These are phyloP conservation scores for Poa annua DNA, from an alignment of 176 grass and related monocot genomes.

Conservation along the genomic window DNA sequence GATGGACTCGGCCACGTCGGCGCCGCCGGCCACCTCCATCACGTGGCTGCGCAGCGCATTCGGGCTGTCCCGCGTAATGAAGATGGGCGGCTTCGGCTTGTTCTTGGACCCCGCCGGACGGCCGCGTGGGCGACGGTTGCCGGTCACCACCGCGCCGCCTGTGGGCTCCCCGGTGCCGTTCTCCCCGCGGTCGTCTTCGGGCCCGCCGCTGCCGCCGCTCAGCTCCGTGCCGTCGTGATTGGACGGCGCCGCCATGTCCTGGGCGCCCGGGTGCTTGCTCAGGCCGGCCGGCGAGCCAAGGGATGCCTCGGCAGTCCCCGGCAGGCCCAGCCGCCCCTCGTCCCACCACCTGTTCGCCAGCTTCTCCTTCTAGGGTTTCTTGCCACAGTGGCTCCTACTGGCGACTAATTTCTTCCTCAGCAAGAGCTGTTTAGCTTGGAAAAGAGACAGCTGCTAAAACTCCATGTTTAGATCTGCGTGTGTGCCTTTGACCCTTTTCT, in stretches of 20 bases:
- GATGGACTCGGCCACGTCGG: slow-evolving; percentile 82
- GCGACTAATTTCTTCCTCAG: background rate
- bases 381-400: background rate
- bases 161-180: slow-evolving; percentile 56
- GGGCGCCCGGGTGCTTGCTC: slow-evolving; percentile 30
- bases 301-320: slow-evolving; percentile 39
- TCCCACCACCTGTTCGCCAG: slow-evolving; percentile 87
- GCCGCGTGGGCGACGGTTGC: slow-evolving; percentile 70
- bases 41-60: slow-evolving; percentile 85
- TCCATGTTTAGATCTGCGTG: slow-evolving; percentile 4
- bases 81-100: slow-evolving; percentile 85
- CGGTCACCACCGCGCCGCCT: slow-evolving; percentile 66
- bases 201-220: slow-evolving; percentile 42
- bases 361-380: slow-evolving; percentile 50
- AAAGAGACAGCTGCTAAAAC: background rate
- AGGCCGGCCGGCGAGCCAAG: slow-evolving; percentile 33
- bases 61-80: slow-evolving; percentile 83
- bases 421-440: background rate
- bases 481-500: slow-evolving; percentile 19
- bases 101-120: slow-evolving; percentile 85
- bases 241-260: slow-evolving; percentile 48
- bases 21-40: slow-evolving; percentile 74
- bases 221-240: slow-evolving; percentile 40
- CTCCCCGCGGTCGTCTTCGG: slow-evolving; percentile 49
- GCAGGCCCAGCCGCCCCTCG: slow-evolving; percentile 55